A percentile compares a stretch with the other conserved stretches of the same genome.
These are phyloP conservation scores for California macrophylla DNA, from an alignment of 441 rosid genomes.

Conservation along the genomic window DNA sequence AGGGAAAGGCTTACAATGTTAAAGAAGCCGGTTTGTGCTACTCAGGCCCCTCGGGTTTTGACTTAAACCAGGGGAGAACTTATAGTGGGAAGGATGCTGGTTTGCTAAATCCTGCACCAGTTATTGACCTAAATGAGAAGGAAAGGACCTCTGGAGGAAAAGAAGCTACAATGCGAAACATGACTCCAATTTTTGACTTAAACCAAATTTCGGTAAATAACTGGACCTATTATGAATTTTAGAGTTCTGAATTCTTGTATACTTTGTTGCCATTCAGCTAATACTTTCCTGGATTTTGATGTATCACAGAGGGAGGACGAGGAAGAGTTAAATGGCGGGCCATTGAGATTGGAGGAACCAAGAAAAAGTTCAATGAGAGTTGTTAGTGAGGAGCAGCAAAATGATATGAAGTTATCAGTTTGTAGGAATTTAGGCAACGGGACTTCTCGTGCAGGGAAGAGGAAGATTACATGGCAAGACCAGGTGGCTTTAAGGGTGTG, in stretches of 20 bases:
- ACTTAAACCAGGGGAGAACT: neutral
- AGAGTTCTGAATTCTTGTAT: neutral
- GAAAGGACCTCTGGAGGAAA: conserved; percentile 37
- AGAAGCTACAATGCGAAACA: conserved; percentile 27
- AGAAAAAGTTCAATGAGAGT: conserved; percentile 28
- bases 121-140: conserved; percentile 45
- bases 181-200: conserved; percentile 53
- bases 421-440: conserved; percentile 54
- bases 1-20: neutral
- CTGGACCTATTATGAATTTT: neutral
- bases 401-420: conserved; percentile 40
- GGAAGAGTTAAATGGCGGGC: conserved; percentile 45
- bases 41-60: neutral
- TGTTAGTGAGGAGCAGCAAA: conserved; percentile 38
- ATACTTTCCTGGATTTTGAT: neutral
- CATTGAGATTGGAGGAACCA: conserved; percentile 33
- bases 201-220: conserved; percentile 71
- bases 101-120: conserved; percentile 16
- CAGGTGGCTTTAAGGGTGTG: conserved; percentile 73
- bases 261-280: conserved; percentile 15
- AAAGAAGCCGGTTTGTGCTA: neutral
- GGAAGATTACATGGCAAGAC: conserved; percentile 93
- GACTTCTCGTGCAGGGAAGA: conserved; percentile 50
- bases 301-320: conserved; percentile 53
- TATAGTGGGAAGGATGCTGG: neutral